Evolutionary conservation across 1,139 yeast species (phyloP).

Genomic region (Protomyces lactucae-debilis): DNA sequence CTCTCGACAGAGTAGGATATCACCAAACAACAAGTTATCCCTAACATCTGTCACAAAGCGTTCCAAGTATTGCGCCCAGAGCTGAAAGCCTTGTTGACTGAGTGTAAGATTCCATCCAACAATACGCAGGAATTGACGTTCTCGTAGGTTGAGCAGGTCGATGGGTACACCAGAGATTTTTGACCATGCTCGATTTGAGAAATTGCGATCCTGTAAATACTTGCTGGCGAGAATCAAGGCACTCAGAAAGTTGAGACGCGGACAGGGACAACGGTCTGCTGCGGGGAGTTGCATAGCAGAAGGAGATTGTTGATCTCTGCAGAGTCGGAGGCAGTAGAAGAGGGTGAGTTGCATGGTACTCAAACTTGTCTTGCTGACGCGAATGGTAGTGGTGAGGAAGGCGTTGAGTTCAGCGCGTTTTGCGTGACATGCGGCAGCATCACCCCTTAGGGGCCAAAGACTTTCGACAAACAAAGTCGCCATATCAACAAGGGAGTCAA

Average conservation of each 20-base stretch:
- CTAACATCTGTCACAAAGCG: conserved; percentile 8
- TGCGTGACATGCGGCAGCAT: conserved; percentile 21
- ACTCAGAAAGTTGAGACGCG: conserved; percentile 62
- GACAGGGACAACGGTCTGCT: conserved; percentile 42
- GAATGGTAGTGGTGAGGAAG: conserved; percentile 60
- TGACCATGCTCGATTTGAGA: conserved; percentile 68
- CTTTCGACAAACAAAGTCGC: conserved; percentile 40
- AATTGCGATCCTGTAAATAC: conserved; percentile 68
- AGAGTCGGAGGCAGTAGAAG: conserved; percentile 49
- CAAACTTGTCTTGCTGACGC: conserved; percentile 63
- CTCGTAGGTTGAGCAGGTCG: conserved; percentile 51
- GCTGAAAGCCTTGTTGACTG: conserved; percentile 2
- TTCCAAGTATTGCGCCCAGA: conserved; percentile 12
- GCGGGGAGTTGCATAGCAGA: conserved; percentile 1
- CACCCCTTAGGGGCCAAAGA: conserved; percentile 38
- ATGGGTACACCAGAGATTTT: conserved; percentile 59
- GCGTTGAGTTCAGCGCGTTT: conserved; percentile 31
- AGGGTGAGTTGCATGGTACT: conserved; percentile 63
- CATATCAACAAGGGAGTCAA: conserved; percentile 37
- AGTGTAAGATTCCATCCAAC: conserved; percentile 12
- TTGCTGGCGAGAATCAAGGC: conserved; percentile 66
- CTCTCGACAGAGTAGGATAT: neutral
- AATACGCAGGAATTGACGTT: conserved; percentile 48
- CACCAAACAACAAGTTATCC: conserved; percentile 12
- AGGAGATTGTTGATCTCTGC: conserved; percentile 24